Evolutionary conservation across 1,284 basidiomycete species (phyloP).

Genomic region (Phellinidium pouzarii): DNA sequence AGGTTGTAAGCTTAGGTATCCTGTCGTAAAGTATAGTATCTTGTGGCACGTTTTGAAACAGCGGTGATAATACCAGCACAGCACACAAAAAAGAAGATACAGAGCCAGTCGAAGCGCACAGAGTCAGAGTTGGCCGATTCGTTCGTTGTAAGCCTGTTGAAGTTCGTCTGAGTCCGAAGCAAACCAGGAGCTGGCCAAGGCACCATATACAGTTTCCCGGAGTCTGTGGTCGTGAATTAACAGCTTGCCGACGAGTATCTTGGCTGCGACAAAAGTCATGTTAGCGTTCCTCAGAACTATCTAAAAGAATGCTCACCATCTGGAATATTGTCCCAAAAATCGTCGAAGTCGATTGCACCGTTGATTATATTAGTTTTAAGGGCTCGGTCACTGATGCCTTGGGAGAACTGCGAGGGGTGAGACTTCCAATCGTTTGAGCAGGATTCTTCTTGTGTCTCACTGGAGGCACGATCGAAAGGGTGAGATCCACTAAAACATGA

Average conservation of each 20-base stretch:
- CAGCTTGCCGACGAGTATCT: conserved; percentile 46
- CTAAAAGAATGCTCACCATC: conserved; percentile 42
- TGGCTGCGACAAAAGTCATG: conserved; percentile 35
- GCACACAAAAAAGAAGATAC: background rate
- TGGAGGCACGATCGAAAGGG: conserved; percentile 57
- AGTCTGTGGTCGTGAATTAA: conserved; percentile 48
- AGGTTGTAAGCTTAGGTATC: background rate
- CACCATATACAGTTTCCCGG: conserved; percentile 55
- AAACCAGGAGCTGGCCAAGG: conserved; percentile 61
- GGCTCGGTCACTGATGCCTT: conserved; percentile 44
- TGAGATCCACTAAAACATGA: conserved; percentile 56
- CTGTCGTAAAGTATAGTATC: background rate
- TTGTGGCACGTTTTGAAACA: background rate
- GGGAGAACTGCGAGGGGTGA: conserved; percentile 36
- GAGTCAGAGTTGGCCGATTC: conserved; percentile 33
- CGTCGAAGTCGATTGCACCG: conserved; percentile 49
- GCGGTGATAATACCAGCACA: background rate
- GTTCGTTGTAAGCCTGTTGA: conserved; percentile 48
- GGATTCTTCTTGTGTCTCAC: conserved; percentile 28
- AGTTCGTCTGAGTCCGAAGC: conserved; percentile 50
- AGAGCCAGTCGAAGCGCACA: conserved; percentile 4
- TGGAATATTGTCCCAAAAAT: conserved; percentile 46
- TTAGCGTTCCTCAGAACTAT: conserved; percentile 1
- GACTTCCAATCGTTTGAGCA: conserved; percentile 14
- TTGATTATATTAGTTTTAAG: conserved; percentile 65